These are phyloP conservation scores for Claviceps citrina DNA, from an alignment of 2,329 filamentous ascomycete genomes.

Conservation along the genomic window DNA sequence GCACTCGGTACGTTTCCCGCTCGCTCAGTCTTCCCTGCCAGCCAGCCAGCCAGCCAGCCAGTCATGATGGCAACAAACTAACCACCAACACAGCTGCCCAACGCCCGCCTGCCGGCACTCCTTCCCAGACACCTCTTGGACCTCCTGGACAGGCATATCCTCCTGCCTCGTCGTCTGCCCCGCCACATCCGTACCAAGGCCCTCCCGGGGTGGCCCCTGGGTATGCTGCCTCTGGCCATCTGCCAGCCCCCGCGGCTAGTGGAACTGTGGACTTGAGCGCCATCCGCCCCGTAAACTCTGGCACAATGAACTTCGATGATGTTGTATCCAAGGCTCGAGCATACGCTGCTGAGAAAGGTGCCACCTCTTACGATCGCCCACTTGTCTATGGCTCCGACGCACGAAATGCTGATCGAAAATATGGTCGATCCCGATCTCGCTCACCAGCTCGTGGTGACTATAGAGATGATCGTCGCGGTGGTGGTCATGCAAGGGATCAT, in stretches of 20 bases:
- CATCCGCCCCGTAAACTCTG: slow-evolving; percentile 65
- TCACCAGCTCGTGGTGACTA: slow-evolving; percentile 59
- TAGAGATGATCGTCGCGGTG: slow-evolving; percentile 66
- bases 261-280: slow-evolving; percentile 67
- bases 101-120: slow-evolving; percentile 26
- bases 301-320: slow-evolving; percentile 70
- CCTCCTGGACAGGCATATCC: slow-evolving; percentile 23
- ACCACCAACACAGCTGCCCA: slow-evolving; percentile 24
- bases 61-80: not conserved
- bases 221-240: slow-evolving; percentile 27
- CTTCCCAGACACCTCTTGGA: slow-evolving; percentile 27
- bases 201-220: slow-evolving; percentile 21
- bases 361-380: slow-evolving; percentile 46
- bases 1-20: slow-evolving; percentile 27
- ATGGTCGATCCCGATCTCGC: slow-evolving; percentile 54
- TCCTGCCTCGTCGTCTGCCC: slow-evolving; percentile 22
- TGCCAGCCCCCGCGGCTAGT: slow-evolving; percentile 55
- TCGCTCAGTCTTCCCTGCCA: not conserved
- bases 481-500: slow-evolving; percentile 28
- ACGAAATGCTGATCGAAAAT: slow-evolving; percentile 30
- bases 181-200: slow-evolving; percentile 21
- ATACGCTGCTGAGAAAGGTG: slow-evolving; percentile 64
- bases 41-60: not conserved
- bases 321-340: slow-evolving; percentile 73
- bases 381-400: slow-evolving; percentile 27